Evolutionary conservation across 192 early-diverging fungal genomes (phyloP), one percentile per base, ranked within the genome.

Genomic region (Coemansia sp.): DNA sequence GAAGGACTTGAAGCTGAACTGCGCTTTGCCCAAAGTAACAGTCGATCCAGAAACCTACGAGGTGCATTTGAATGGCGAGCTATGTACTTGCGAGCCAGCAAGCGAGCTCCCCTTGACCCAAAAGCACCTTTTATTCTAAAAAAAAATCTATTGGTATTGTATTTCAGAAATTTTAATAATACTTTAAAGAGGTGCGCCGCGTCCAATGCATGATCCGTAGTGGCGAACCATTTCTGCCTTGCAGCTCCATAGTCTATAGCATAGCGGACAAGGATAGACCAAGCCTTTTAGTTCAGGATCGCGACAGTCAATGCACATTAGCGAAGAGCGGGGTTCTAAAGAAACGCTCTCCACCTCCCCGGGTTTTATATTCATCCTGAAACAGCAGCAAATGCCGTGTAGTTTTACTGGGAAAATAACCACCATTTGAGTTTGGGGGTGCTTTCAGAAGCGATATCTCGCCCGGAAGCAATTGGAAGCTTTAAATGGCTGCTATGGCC

Each of bases 41-140:
- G 90, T 98, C 3, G 92, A 98, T 63, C 92, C 95, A 0, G 95
- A 98, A 59, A 95, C 90, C 1, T 98, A 96, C 70, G 79, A 80
- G 31, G 94, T 96, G 8, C 82, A 61, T 6, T 87, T 89, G 3
- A 87, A 98, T 59, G 95, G 92, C 14, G 63, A 80, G 52, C 54
- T 68, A 1, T 81, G 87, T 30, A 72, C 65, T 6, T 86, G 88
- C 58, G 84, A 82, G n/a, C 91, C 94, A 3, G 88, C 84, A 3
- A 61, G 64, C 1, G 81, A 70, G 19, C 64, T 94, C 45, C 87
- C 91, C 3, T 62, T 94, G 56, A 81, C 90, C 3, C 92, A 93
- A 31, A 53, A 49, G 28, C 67, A 76, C 31, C 45, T 69, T 39
- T 33, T 69, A 11, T 69, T 76, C 50, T 76, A 50, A 44, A 6